phyloP scores from a whole-genome alignment of 306 rosid genomes.

The Pyrus betulifolia region DNA sequence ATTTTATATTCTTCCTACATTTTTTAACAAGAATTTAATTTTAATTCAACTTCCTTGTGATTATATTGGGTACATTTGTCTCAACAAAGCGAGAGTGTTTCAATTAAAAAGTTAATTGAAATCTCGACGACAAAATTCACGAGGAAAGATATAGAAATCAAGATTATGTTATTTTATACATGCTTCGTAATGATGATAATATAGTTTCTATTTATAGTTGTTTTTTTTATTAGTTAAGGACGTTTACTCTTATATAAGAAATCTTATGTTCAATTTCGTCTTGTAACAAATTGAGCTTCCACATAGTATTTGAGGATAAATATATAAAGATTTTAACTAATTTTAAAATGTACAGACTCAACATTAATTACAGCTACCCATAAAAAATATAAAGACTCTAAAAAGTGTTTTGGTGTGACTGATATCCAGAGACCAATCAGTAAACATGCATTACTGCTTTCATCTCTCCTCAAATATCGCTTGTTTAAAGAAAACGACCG shows the following conservation, averaged over 20 bases:
- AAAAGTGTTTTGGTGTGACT: not conserved
- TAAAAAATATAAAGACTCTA: too few relatives aligned
- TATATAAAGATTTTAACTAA: too few relatives aligned
- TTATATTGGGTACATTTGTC: not conserved
- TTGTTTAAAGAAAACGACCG: not conserved
- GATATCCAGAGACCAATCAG: not conserved
- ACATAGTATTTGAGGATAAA: too few relatives aligned
- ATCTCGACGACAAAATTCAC: not conserved
- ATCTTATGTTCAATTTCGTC: too few relatives aligned
- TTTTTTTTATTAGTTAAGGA: too few relatives aligned
- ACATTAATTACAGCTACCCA: not conserved
- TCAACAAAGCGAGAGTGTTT: not conserved
- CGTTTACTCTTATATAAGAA: not conserved
- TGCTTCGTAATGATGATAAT: not conserved
- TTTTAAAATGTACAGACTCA: too few relatives aligned
- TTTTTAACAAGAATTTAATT: not conserved
- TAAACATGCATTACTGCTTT: not conserved
- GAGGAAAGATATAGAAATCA: not conserved
- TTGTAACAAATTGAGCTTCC: too few relatives aligned
- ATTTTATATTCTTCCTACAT: not conserved
- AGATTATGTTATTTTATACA: too few relatives aligned
- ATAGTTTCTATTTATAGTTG: too few relatives aligned
- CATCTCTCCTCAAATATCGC: not conserved
- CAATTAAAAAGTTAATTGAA: not conserved
- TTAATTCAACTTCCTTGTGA: not conserved